Conservation (phyloP, 768 basidiomycete genomes). For the Hericium erinaceus region DNA sequence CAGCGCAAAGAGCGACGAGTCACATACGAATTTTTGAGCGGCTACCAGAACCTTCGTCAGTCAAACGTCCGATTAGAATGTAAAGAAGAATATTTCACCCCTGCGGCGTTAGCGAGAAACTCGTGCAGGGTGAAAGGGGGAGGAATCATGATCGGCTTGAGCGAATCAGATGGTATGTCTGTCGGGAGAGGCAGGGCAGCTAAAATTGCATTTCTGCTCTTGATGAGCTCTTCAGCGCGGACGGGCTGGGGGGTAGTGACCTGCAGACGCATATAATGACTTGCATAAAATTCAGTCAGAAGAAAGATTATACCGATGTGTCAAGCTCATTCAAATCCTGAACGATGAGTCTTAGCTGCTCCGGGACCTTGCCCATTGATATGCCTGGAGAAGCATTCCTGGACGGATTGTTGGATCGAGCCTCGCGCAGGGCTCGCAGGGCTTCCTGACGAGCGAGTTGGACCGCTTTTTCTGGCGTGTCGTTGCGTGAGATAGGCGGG, state of each 20-base stretch:
- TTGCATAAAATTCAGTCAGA: not conserved
- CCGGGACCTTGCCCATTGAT: not conserved
- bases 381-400: constrained; percentile 6
- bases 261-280: not conserved
- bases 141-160: constrained; percentile 64
- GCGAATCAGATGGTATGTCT: constrained; percentile 52
- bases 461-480: constrained; percentile 8
- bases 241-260: constrained; percentile 1
- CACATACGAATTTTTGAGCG: constrained; percentile 48
- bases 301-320: not conserved
- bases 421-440: constrained; percentile 12
- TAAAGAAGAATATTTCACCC: constrained; percentile 32
- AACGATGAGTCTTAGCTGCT: constrained; percentile 6
- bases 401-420: constrained; percentile 10
- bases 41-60: constrained; percentile 24
- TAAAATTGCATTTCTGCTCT: constrained; percentile 46
- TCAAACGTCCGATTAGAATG: constrained; percentile 2
- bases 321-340: constrained; percentile 12
- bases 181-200: constrained; percentile 54
- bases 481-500: not conserved
- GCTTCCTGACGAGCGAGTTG: constrained; percentile 14
- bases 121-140: constrained; percentile 57
- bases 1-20: not conserved
- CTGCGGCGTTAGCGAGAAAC: constrained; percentile 48
- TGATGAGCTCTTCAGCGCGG: constrained; percentile 26